These are phyloP conservation scores for Mycothermus thermophilus DNA, from an alignment of 495 filamentous ascomycete species.

Conservation along the genomic window DNA sequence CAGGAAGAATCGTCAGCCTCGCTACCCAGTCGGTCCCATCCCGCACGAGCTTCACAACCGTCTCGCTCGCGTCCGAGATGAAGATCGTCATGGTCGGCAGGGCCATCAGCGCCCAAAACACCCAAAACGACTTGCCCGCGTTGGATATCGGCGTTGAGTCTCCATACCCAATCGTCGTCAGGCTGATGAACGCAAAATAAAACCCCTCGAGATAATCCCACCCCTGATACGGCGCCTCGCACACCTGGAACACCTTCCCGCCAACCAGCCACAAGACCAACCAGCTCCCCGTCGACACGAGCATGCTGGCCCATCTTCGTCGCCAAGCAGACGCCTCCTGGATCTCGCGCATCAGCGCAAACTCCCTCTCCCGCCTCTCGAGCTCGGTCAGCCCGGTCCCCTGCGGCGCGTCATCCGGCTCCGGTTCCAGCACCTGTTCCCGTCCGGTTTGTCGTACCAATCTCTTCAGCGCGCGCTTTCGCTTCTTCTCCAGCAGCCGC, in stretches of 20 bases:
- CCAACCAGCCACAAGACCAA: conserved; percentile 68
- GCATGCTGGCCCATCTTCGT: conserved; percentile 55
- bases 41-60: conserved; percentile 54
- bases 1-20: conserved; percentile 61
- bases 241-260: conserved; percentile 52
- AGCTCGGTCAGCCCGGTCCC: conserved; percentile 33
- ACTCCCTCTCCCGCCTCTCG: conserved; percentile 57
- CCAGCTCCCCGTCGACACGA: conserved; percentile 48
- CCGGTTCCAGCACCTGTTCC: conserved; percentile 41
- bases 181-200: conserved; percentile 67
- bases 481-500: conserved; percentile 56
- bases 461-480: too few species aligned
- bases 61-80: conserved; percentile 72
- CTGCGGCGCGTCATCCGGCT: conserved; percentile 35
- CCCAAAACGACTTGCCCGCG: conserved; percentile 66
- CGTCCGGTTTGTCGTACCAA: too few species aligned
- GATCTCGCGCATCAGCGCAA: conserved; percentile 70
- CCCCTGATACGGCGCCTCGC: conserved; percentile 28
- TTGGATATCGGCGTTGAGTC: conserved; percentile 58
- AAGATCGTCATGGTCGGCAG: conserved; percentile 72
- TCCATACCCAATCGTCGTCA: conserved; percentile 80
- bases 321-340: conserved; percentile 48
- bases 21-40: conserved; percentile 59
- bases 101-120: conserved; percentile 79
- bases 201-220: conserved; percentile 75